Evolutionary conservation across 2,329 filamentous ascomycete genomes (phyloP).

Genomic region (Cryphonectria naterciae): DNA sequence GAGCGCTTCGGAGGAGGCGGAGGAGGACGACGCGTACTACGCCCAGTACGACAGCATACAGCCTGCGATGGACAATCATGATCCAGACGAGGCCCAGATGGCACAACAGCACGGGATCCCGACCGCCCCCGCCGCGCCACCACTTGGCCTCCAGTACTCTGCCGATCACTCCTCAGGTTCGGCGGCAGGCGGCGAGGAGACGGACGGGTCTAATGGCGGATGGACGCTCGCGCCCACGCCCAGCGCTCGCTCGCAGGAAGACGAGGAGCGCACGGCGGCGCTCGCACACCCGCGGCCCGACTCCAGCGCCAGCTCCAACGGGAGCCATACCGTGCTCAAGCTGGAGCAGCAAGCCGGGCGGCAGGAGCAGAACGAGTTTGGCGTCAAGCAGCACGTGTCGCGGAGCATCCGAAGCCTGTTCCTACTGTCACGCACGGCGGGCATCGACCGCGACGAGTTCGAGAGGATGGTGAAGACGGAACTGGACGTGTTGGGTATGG

Average conservation of each 20-base stretch:
- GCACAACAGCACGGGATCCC: conserved; percentile 45
- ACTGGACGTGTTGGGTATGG: conserved; percentile 69
- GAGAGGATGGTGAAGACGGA: conserved; percentile 72
- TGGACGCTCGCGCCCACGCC: conserved; percentile 49
- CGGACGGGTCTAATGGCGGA: conserved; percentile 43
- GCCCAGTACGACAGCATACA: conserved; percentile 78
- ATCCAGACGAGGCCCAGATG: conserved; percentile 66
- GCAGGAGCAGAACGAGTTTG: conserved; percentile 69
- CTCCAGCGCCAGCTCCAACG: conserved; percentile 61
- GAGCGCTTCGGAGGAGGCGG: conserved; percentile 54
- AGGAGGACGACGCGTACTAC: conserved; percentile 73
- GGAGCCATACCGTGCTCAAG: conserved; percentile 62
- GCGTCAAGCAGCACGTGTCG: conserved; percentile 78
- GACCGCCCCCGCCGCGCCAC: conserved; percentile 41
- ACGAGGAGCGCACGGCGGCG: conserved; percentile 42
- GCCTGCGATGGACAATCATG: conserved; percentile 78
- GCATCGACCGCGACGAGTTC: conserved; percentile 77
- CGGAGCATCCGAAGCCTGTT: conserved; percentile 79
- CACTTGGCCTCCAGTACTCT: conserved; percentile 39
- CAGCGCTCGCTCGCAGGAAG: conserved; percentile 42
- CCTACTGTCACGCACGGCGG: conserved; percentile 68
- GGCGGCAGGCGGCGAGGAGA: conserved; percentile 34
- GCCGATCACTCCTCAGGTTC: conserved; percentile 32
- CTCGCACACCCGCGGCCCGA: conserved; percentile 62
- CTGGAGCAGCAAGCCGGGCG: conserved; percentile 60